phyloP scores from a whole-genome alignment of 2,329 filamentous ascomycete genomes.

The Aspergillus fumigatiaffinis region DNA sequence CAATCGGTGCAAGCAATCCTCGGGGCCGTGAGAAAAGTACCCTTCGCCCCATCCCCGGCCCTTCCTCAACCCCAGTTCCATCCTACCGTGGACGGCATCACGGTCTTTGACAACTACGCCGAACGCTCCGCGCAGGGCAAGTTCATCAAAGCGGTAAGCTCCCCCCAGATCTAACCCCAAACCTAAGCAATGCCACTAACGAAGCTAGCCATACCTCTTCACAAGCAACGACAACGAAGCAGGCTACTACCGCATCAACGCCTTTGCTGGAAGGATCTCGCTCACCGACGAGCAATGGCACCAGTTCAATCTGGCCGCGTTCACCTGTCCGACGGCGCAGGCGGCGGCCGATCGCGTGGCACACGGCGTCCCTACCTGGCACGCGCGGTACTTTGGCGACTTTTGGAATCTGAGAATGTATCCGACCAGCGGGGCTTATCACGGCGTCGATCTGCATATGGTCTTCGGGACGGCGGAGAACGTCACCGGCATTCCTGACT shows the following conservation, averaged over 20 bases:
- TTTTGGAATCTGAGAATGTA: conserved; percentile 49
- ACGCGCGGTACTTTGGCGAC: conserved; percentile 48
- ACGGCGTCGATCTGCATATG: conserved; percentile 48
- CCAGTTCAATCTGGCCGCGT: conserved; percentile 43
- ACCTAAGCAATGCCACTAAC: not conserved
- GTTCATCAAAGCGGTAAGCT: conserved; percentile 38
- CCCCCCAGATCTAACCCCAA: not conserved
- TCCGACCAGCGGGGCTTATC: conserved; percentile 46
- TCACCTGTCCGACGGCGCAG: conserved; percentile 44
- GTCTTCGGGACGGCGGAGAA: conserved; percentile 42
- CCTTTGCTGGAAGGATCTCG: conserved; percentile 37
- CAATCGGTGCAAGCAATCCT: conserved; percentile 36
- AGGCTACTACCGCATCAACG: conserved; percentile 46
- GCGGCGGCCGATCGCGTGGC: conserved; percentile 35
- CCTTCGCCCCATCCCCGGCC: conserved; percentile 26
- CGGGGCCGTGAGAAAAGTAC: conserved; percentile 35
- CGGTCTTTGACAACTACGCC: conserved; percentile 43
- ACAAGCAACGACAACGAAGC: conserved; percentile 47
- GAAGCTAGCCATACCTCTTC: conserved; percentile 36
- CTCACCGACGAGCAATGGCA: conserved; percentile 38
- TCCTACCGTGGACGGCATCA: conserved; percentile 39
- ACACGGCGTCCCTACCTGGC: conserved; percentile 40
- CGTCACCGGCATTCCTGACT: conserved; percentile 37
- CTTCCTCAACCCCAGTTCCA: conserved; percentile 35
- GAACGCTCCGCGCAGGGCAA: conserved; percentile 28